A percentile compares a stretch with the other conserved stretches of the same genome.
These are phyloP conservation scores for Epichloe brachyelytri DNA, from an alignment of 2,329 filamentous ascomycete genomes.

Conservation along the genomic window DNA sequence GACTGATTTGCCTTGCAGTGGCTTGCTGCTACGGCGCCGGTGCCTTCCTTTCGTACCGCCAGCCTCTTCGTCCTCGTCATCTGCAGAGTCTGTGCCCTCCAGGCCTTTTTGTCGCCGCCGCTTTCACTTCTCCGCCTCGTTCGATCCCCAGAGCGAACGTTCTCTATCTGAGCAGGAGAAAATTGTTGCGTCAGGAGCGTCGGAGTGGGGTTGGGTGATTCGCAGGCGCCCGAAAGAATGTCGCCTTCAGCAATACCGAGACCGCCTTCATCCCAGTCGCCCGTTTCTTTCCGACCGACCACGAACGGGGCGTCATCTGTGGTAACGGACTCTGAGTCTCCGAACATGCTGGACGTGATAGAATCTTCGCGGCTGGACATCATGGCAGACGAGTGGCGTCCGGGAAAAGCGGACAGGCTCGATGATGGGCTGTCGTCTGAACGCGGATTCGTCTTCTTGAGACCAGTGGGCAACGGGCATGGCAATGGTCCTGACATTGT, in stretches of 20 bases:
- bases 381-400: constrained; percentile 61
- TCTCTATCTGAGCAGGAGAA: constrained; percentile 49
- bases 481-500: constrained; percentile 33
- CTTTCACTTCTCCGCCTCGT: constrained; percentile 63
- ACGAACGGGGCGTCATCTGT: constrained; percentile 69
- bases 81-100: constrained; percentile 74
- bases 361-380: constrained; percentile 79
- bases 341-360: constrained; percentile 76
- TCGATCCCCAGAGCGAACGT: constrained; percentile 55
- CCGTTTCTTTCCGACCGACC: constrained; percentile 57
- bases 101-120: constrained; percentile 56
- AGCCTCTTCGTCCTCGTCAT: constrained; percentile 89
- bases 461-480: constrained; percentile 47
- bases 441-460: constrained; percentile 50
- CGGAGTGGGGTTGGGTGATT: constrained; percentile 31
- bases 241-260: constrained; percentile 65
- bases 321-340: constrained; percentile 67
- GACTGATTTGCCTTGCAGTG: constrained; percentile 32
- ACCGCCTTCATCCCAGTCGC: constrained; percentile 69
- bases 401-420: constrained; percentile 58
- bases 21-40: constrained; percentile 30
- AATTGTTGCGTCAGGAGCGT: constrained; percentile 48
- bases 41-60: constrained; percentile 39
- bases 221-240: constrained; percentile 18
- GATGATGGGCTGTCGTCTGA: constrained; percentile 76